Evolutionary conservation across 2,329 filamentous ascomycete species (phyloP).

Genomic region (Grosmannia huntii): DNA sequence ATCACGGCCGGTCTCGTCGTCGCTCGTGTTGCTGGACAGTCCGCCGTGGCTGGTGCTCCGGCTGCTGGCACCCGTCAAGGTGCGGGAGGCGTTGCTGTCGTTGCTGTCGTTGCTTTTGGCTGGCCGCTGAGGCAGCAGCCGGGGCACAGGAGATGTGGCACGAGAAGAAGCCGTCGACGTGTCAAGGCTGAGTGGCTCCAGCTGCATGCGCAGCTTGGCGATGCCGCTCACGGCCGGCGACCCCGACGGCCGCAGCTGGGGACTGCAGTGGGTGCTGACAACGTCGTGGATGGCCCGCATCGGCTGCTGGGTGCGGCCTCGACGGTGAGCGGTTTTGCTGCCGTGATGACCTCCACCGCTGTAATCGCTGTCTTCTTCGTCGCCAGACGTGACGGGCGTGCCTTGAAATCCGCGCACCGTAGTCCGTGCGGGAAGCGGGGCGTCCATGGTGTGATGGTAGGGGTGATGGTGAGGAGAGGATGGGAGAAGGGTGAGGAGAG

Average conservation of each 20-base stretch:
- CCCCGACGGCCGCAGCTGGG: slow-evolving; percentile 34
- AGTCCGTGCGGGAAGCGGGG: slow-evolving; percentile 35
- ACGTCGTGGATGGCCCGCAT: slow-evolving; percentile 37
- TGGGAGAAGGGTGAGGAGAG: not conserved
- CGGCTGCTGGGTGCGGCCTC: slow-evolving; percentile 26
- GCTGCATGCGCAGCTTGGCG: slow-evolving; percentile 66
- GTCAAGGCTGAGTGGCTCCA: slow-evolving; percentile 65
- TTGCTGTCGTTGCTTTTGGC: not conserved
- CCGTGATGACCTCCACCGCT: slow-evolving; percentile 1
- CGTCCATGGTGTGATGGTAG: slow-evolving; percentile 28
- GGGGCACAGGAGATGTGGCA: slow-evolving; percentile 24
- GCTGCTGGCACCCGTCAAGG: slow-evolving; percentile 31
- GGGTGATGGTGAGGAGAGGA: not conserved
- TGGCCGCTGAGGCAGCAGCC: not conserved
- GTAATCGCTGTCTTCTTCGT: slow-evolving; percentile 46
- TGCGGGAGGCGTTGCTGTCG: slow-evolving; percentile 1
- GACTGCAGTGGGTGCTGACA: slow-evolving; percentile 52
- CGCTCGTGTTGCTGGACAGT: slow-evolving; percentile 43
- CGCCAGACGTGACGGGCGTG: slow-evolving; percentile 41
- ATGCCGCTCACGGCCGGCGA: slow-evolving; percentile 58
- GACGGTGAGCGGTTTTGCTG: slow-evolving; percentile 18
- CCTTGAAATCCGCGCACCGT: slow-evolving; percentile 44
- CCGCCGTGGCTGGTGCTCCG: slow-evolving; percentile 47
- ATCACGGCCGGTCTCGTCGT: slow-evolving; percentile 32
- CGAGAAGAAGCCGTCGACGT: slow-evolving; percentile 31